Conservation (phyloP, 2,329 filamentous ascomycete species). For the Cladosporium sp. region DNA sequence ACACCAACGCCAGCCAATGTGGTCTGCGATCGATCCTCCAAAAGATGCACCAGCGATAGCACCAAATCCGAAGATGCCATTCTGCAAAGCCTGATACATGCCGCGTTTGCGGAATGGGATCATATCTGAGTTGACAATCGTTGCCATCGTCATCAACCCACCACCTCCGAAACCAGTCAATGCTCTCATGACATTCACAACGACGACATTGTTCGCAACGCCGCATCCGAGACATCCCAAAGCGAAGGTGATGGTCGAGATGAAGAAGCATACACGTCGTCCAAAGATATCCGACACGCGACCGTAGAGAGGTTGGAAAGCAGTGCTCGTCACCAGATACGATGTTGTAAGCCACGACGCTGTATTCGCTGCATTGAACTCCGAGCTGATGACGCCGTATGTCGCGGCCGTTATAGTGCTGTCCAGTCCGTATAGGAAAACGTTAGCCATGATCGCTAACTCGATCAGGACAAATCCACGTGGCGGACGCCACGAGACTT, state of each 20-base stretch:
- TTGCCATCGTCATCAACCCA: constrained; percentile 37
- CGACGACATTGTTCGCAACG: constrained; percentile 28
- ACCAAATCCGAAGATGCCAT: constrained; percentile 62
- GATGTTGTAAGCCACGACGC: constrained; percentile 82
- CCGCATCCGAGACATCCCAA: constrained; percentile 36
- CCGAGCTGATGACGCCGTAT: constrained; percentile 49
- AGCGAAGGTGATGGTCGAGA: constrained; percentile 35
- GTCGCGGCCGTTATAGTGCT: constrained; percentile 26
- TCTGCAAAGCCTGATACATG: constrained; percentile 63
- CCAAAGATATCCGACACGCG: constrained; percentile 70
- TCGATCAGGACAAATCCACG: constrained; percentile 26
- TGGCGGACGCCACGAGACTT: constrained; percentile 25
- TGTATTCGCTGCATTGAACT: constrained; percentile 74
- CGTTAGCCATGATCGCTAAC: constrained; percentile 26
- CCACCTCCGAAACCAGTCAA: constrained; percentile 36
- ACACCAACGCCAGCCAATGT: constrained; percentile 50
- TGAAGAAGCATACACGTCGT: constrained; percentile 37
- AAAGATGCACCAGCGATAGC: constrained; percentile 57
- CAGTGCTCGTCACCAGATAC: constrained; percentile 74
- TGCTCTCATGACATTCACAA: constrained; percentile 33
- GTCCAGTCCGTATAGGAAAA: constrained; percentile 27
- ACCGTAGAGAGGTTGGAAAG: constrained; percentile 73
- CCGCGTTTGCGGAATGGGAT: constrained; percentile 58
- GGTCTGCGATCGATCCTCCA: constrained; percentile 46
- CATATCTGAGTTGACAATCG: constrained; percentile 59